phyloP scores from a whole-genome alignment of 2,329 filamentous ascomycete genomes.

The Talaromyces marneffei region DNA sequence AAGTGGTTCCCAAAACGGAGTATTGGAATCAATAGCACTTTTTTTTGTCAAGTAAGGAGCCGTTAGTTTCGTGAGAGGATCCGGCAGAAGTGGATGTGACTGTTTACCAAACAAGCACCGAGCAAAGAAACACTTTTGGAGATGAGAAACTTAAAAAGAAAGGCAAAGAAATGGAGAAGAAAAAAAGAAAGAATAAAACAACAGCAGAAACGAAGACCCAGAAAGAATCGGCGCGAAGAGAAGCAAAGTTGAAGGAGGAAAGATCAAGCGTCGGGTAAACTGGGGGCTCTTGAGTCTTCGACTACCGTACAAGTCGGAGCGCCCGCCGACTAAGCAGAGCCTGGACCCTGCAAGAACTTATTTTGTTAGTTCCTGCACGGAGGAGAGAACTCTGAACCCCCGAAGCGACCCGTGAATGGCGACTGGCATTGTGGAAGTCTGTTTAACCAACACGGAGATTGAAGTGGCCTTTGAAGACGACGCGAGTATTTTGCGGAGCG shows the following conservation, averaged over 20 bases:
- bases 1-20: neutral
- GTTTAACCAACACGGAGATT: neutral
- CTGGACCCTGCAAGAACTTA: neutral
- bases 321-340: neutral
- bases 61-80: neutral
- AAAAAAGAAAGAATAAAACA: neutral
- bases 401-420: neutral
- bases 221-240: neutral
- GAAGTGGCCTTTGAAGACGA: no score
- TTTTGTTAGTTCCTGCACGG: neutral
- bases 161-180: neutral
- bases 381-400: neutral
- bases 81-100: neutral
- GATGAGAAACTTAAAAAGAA: neutral
- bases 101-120: neutral
- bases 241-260: neutral
- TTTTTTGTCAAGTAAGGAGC: constrained; percentile 1
- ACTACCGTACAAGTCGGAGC: neutral
- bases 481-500: no score
- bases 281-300: neutral
- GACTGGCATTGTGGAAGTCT: neutral
- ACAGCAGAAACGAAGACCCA: neutral
- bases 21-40: neutral
- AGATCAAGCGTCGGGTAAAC: neutral
- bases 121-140: neutral